Evolutionary conservation across 768 basidiomycete genomes (phyloP).

Genomic region (Kwoniella sp.): DNA sequence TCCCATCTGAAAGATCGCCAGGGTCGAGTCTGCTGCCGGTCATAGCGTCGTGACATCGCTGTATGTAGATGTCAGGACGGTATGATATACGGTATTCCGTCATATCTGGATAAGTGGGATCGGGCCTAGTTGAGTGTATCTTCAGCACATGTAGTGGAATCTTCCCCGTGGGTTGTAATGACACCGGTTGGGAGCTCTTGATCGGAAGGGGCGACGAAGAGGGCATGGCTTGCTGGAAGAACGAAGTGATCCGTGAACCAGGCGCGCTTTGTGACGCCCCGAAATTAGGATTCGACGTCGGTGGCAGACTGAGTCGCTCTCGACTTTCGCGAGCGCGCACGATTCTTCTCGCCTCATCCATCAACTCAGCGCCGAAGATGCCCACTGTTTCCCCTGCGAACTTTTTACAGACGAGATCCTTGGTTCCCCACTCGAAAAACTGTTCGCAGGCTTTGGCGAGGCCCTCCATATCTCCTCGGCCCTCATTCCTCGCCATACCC

Average conservation of each 20-base stretch:
- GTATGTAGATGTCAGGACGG: conserved; percentile 63
- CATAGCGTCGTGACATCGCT: conserved; percentile 63
- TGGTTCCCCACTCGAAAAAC: conserved; percentile 89
- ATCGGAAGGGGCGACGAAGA: conserved; percentile 1
- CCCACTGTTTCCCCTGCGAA: conserved; percentile 63
- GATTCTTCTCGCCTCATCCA: conserved; percentile 66
- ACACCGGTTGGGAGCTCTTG: conserved; percentile 47
- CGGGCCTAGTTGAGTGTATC: conserved; percentile 60
- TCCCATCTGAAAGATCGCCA: conserved; percentile 52
- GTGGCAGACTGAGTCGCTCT: not conserved
- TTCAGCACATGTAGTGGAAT: conserved; percentile 54
- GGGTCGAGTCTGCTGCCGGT: conserved; percentile 58
- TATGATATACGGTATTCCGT: conserved; percentile 78
- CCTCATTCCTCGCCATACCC: conserved; percentile 36
- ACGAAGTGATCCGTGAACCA: conserved; percentile 21
- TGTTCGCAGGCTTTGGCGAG: conserved; percentile 77
- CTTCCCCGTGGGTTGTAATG: conserved; percentile 55
- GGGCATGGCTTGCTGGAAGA: conserved; percentile 50
- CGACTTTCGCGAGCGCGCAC: conserved; percentile 54
- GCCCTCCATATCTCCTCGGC: conserved; percentile 51
- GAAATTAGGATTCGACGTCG: not conserved
- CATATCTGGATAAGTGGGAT: conserved; percentile 61
- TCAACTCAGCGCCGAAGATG: conserved; percentile 69
- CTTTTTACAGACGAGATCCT: conserved; percentile 72
- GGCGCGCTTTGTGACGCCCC: conserved; percentile 7